Evolutionary conservation across 805 yeast species (phyloP).

Genomic region (Myxozyma sirexii): DNA sequence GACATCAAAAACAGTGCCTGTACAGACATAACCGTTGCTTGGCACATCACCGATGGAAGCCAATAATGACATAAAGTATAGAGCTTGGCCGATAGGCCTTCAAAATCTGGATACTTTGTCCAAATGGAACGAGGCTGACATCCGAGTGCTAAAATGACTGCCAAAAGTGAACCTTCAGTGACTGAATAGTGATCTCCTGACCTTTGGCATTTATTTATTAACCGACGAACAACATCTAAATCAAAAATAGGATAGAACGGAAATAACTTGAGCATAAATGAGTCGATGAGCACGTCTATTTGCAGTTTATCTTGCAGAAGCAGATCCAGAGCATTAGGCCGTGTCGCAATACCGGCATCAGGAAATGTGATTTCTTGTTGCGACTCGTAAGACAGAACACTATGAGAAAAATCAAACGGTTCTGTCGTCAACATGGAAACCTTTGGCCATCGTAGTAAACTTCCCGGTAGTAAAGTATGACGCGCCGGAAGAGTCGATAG

Average conservation of each 20-base stretch:
- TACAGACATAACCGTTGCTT: neutral
- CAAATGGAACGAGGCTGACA: neutral
- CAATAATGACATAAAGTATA: slow-evolving; percentile 1
- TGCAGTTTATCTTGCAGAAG: neutral
- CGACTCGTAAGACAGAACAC: neutral
- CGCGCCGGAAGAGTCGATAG: slow-evolving; percentile 1
- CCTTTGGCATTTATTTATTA: neutral
- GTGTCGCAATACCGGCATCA: neutral
- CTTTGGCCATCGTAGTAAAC: slow-evolving; percentile 8
- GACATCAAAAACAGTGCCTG: neutral
- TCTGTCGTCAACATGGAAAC: neutral
- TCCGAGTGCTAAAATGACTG: neutral
- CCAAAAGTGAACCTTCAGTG: neutral
- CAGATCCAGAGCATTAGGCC: neutral
- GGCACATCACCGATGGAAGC: neutral
- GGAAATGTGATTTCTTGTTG: neutral
- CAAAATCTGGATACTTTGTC: neutral
- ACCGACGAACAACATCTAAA: neutral
- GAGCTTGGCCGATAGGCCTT: neutral
- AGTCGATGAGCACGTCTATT: neutral
- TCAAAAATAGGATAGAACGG: slow-evolving; percentile 6
- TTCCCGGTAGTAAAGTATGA: slow-evolving; percentile 1
- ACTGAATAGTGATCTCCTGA: neutral
- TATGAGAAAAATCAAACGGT: neutral
- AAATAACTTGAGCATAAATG: neutral